Percentiles rank a stretch among this genome's conserved stretches.
Conservation (phyloP, 306 rosid species). For the Alnus glutinosa region DNA sequence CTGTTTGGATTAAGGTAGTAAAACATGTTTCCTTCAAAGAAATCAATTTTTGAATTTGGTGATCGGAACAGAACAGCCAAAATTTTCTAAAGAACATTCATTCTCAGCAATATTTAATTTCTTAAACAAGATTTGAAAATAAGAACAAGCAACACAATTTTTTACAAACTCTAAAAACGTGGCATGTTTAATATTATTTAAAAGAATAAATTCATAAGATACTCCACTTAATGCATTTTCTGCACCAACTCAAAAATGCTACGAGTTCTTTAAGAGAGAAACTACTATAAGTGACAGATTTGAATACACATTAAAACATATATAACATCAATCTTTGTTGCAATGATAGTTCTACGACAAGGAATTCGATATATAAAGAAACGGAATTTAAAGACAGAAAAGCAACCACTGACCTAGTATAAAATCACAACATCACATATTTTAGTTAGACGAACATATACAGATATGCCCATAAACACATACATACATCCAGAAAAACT, state of each 20-base stretch:
- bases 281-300: not conserved
- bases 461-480: not conserved
- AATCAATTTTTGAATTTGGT: not conserved
- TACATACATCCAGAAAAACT: not conserved
- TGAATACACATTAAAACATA: no score
- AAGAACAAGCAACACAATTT: not conserved
- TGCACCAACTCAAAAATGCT: not conserved
- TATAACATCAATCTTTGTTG: no score
- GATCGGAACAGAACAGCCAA: not conserved
- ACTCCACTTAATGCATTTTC: not conserved
- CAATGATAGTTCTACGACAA: no score
- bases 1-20: not conserved
- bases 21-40: not conserved
- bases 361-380: not conserved
- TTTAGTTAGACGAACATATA: not conserved
- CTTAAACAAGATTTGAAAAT: not conserved
- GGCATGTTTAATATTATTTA: not conserved
- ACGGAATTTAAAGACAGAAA: not conserved
- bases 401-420: not conserved
- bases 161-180: no score
- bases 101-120: not conserved
- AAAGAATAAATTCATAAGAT: not conserved
- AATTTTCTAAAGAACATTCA: not conserved
- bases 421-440: not conserved
- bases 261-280: not conserved